A percentile compares a stretch with the other conserved stretches of the same genome.
Conservation (phyloP, 2,329 filamentous ascomycete genomes). For the Fusarium ambrosium region DNA sequence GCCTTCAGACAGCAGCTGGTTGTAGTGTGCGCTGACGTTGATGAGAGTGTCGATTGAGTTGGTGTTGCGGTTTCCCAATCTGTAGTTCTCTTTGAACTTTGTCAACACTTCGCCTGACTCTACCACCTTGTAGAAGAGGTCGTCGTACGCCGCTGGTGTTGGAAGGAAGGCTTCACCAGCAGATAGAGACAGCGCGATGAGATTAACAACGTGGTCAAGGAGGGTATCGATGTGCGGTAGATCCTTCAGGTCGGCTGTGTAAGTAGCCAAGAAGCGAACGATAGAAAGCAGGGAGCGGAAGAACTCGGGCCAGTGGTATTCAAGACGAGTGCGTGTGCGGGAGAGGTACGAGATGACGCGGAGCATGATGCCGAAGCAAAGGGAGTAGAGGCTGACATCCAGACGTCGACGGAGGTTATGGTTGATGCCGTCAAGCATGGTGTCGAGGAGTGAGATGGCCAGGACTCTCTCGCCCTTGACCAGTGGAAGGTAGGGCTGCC, state of each 20-base stretch:
- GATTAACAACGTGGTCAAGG: constrained; percentile 82
- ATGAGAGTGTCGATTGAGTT: constrained; percentile 88
- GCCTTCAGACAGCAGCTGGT: constrained; percentile 78
- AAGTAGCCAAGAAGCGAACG: constrained; percentile 90
- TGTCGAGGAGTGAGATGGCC: constrained; percentile 83
- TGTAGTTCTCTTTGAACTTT: constrained; percentile 86
- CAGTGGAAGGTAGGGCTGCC: constrained; percentile 85
- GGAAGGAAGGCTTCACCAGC: constrained; percentile 93
- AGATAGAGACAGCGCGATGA: constrained; percentile 86
- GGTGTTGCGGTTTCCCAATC: constrained; percentile 67
- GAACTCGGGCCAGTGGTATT: constrained; percentile 95
- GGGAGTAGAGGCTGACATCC: constrained; percentile 86
- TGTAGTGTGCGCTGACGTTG: constrained; percentile 87
- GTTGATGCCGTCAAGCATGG: constrained; percentile 90
- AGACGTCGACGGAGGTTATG: constrained; percentile 91
- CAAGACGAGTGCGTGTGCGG: constrained; percentile 82
- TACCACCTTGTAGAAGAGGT: constrained; percentile 98
- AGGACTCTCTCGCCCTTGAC: constrained; percentile 80
- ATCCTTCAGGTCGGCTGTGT: constrained; percentile 80
- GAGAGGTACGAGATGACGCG: constrained; percentile 88
- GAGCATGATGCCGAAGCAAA: constrained; percentile 84
- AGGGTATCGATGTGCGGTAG: constrained; percentile 79
- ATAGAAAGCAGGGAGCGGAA: constrained; percentile 91
- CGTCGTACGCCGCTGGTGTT: constrained; percentile 88
- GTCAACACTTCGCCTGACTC: constrained; percentile 87